These are phyloP conservation scores for Colletotrichum truncatum DNA, from an alignment of 2,329 filamentous ascomycete species.

Conservation along the genomic window DNA sequence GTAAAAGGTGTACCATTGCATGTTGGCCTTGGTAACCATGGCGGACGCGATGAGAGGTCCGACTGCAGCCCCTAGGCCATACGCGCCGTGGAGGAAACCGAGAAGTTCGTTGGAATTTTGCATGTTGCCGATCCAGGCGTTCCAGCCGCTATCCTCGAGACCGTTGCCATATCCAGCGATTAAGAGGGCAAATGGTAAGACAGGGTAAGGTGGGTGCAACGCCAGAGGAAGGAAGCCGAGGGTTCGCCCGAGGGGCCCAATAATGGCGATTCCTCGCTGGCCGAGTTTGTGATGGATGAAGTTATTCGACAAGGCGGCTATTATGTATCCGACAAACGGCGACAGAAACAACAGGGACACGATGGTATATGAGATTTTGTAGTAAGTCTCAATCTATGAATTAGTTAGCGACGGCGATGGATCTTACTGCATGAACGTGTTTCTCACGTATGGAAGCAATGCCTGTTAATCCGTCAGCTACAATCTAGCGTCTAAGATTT, in stretches of 20 bases:
- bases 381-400: conserved; percentile 64
- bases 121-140: conserved; percentile 76
- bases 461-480: neutral
- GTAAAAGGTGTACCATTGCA: conserved; percentile 79
- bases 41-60: conserved; percentile 76
- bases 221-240: conserved; percentile 72
- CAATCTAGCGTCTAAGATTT: neutral
- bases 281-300: conserved; percentile 71
- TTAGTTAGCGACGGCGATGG: neutral
- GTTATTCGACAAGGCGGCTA: conserved; percentile 72
- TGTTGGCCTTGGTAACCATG: conserved; percentile 70
- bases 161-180: conserved; percentile 78
- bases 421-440: neutral
- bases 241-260: conserved; percentile 71
- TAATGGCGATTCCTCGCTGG: conserved; percentile 75
- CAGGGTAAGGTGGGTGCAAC: conserved; percentile 75
- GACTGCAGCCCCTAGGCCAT: conserved; percentile 76
- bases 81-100: conserved; percentile 77
- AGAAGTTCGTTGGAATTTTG: conserved; percentile 76
- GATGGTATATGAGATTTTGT: conserved; percentile 67
- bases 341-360: conserved; percentile 75
- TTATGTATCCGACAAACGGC: conserved; percentile 71
- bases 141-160: conserved; percentile 68
- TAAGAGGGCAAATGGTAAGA: conserved; percentile 71
- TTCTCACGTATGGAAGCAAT: neutral